Evolutionary conservation across 495 filamentous ascomycete genomes (phyloP), one percentile per base, ranked within the genome.

Genomic region (Apiosordaria backusii): DNA sequence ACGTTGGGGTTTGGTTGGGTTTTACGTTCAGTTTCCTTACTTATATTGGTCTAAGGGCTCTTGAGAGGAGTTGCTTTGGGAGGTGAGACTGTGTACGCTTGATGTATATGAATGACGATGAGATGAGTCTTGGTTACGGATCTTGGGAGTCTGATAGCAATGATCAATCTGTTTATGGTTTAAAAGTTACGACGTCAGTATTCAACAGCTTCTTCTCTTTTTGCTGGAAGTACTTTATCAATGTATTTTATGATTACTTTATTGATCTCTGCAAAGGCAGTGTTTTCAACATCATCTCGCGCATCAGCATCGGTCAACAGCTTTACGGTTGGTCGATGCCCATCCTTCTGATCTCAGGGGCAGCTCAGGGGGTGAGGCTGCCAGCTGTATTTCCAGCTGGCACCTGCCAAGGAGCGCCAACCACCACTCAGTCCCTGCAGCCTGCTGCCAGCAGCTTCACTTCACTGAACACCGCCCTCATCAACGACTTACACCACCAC

Each of bases 1-100:
- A 95, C 80, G 75, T 93, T 1, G 91, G 89, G 0, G 92, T 93
- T 74, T 88, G 91, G 79, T 67, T 93, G 26, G 90, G 81, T 0
- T 88, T 89, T 73, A 73, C 69, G 10, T 89, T 89, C 63, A 67
- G 81, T 21, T 73, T 77, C 0, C 40, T 81, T 16, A 75, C 71
- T 23, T 90, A 85, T 72, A 45, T 77, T 18, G 68, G 71, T 3
- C 63, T 88, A 60, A 77, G 87, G 74, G 62, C 67, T 50, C 71
- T 86, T 15, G 88, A 90, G 81, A 79, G 76, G 73, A 83, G 74
- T 70, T 71, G 78, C 50, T 89, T 88, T 70, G 75, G 78, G 35
- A 61, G 86, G 29, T 82, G 71, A 64, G 6, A 21, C n/a, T 24
- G 24, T 0, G 1, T 50, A 3, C 7, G 13, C 19, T 61, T 35